phyloP scores from a whole-genome alignment of 768 basidiomycete genomes.

The Amanita fuliginea region DNA sequence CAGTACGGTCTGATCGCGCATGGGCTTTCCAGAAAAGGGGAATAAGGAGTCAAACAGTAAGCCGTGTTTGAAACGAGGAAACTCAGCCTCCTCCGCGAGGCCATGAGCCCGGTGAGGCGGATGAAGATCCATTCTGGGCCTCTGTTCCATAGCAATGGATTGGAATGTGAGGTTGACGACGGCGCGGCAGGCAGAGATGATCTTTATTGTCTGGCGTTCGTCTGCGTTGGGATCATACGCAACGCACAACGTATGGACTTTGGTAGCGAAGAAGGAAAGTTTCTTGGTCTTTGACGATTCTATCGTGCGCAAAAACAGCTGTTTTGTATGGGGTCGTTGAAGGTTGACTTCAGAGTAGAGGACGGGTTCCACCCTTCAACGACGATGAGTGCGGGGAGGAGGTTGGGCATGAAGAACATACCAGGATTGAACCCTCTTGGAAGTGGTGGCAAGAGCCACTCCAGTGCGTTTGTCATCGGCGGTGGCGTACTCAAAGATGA shows the following conservation, averaged over 20 bases:
- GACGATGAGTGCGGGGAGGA: background rate
- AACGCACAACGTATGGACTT: constrained; percentile 25
- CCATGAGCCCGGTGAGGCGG: background rate
- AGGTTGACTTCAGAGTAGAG: constrained; percentile 25
- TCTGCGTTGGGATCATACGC: constrained; percentile 20
- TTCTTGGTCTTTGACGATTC: constrained; percentile 22
- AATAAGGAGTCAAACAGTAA: background rate
- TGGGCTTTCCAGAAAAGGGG: background rate
- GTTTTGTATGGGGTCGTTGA: constrained; percentile 19
- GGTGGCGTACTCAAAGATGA: constrained; percentile 24
- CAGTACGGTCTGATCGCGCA: constrained; percentile 1
- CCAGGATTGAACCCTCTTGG: constrained; percentile 21
- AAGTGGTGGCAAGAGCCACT: constrained; percentile 19
- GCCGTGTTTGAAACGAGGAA: background rate
- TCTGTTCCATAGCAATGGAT: constrained; percentile 16
- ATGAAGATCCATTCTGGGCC: background rate
- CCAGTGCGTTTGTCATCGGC: constrained; percentile 19
- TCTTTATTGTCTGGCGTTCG: constrained; percentile 17
- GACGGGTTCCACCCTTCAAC: constrained; percentile 23
- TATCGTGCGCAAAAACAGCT: constrained; percentile 26
- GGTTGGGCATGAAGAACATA: constrained; percentile 12
- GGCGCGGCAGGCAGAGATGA: constrained; percentile 23
- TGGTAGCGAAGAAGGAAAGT: constrained; percentile 21
- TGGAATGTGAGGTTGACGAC: constrained; percentile 26
- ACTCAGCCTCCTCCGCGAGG: background rate